phyloP scores from a whole-genome alignment of 306 rosid genomes.

The Lathyrus aphaca region DNA sequence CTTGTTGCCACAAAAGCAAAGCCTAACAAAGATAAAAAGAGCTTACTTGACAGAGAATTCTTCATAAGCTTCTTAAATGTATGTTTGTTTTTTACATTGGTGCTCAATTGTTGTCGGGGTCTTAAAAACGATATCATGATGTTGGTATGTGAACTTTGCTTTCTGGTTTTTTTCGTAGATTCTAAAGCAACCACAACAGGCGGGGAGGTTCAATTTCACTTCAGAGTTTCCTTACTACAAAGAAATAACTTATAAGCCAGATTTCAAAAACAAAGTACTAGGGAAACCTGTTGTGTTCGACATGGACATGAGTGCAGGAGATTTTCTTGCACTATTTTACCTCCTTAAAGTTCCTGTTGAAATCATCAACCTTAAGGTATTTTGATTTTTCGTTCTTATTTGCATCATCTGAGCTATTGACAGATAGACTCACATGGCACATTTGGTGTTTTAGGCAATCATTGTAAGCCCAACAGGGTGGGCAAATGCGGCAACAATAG shows the following conservation, averaged over 20 bases:
- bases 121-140: neutral
- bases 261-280: slow-evolving; percentile 48
- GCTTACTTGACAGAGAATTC: slow-evolving; percentile 72
- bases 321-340: slow-evolving; percentile 80
- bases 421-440: neutral
- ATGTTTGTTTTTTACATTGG: slow-evolving; percentile 19
- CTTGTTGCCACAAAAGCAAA: slow-evolving; percentile 91
- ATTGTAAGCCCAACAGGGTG: slow-evolving; percentile 91
- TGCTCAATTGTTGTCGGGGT: no score
- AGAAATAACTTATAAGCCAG: slow-evolving; percentile 63
- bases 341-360: slow-evolving; percentile 85
- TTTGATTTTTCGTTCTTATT: slow-evolving; percentile 1
- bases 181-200: slow-evolving; percentile 42
- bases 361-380: slow-evolving; percentile 78
- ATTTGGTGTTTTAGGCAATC: slow-evolving; percentile 62
- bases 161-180: slow-evolving; percentile 27
- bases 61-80: slow-evolving; percentile 74
- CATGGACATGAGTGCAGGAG: slow-evolving; percentile 99
- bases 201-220: slow-evolving; percentile 80
- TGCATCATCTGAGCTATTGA: neutral
- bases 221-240: slow-evolving; percentile 72
- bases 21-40: slow-evolving; percentile 52
- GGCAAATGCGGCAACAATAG: slow-evolving; percentile 93
- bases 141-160: slow-evolving; percentile 11
- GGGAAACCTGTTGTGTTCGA: slow-evolving; percentile 88